phyloP scores from a whole-genome alignment of 495 filamentous ascomycete genomes.

The Penicillium flavigenum region DNA sequence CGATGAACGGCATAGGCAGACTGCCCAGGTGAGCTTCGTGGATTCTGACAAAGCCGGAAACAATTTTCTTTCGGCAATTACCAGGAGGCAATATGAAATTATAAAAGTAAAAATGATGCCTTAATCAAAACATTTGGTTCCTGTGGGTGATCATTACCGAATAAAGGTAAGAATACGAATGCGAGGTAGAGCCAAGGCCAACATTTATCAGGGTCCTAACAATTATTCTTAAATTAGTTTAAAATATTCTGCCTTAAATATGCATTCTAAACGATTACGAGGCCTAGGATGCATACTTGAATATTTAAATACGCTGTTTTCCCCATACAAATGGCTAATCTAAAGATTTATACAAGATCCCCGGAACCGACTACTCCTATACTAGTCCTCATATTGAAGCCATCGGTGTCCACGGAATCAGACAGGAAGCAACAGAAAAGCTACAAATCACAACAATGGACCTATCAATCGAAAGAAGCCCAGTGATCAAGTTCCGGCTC shows the following conservation, averaged over 20 bases:
- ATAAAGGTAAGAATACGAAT: not conserved
- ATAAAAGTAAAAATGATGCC: no score
- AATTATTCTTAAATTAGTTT: not conserved
- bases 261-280: conserved; percentile 1
- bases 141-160: not conserved
- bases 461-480: not conserved
- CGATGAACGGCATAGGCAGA: no score
- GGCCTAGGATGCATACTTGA: not conserved
- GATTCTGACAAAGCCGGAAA: not conserved
- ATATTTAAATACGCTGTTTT: not conserved
- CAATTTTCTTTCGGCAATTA: not conserved
- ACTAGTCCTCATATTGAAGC: not conserved
- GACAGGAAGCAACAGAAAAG: not conserved
- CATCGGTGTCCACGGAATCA: not conserved
- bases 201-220: not conserved
- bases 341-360: not conserved
- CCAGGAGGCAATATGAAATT: not conserved
- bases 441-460: not conserved
- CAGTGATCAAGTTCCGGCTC: not conserved
- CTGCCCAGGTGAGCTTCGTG: no score
- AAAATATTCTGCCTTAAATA: not conserved
- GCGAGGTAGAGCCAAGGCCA: not conserved
- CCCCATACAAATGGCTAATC: not conserved
- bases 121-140: no score
- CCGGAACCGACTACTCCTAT: not conserved